These are phyloP conservation scores for Rubia occidens DNA, from an alignment of 305 asterid species.

Conservation along the genomic window DNA sequence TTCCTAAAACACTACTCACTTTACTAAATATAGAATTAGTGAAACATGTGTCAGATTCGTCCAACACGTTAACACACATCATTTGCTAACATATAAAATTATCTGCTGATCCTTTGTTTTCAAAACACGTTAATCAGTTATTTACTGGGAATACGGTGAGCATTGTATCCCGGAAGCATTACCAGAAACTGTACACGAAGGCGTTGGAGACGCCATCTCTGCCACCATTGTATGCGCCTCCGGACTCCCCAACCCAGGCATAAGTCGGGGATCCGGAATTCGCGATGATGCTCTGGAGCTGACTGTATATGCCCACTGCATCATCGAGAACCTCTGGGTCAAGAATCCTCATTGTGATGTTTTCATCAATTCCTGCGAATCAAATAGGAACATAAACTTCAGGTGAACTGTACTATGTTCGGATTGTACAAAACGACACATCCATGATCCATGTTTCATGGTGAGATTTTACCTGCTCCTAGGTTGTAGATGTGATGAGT, in stretches of 20 bases:
- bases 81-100: too few species aligned
- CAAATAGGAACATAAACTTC: not conserved
- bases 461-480: slow-evolving; percentile 32
- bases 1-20: too few species aligned
- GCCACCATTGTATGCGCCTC: slow-evolving; percentile 89
- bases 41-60: too few species aligned
- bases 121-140: too few species aligned
- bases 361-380: slow-evolving; percentile 46
- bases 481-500: slow-evolving; percentile 47
- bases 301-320: slow-evolving; percentile 27
- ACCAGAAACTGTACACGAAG: slow-evolving; percentile 79
- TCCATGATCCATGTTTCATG: not conserved
- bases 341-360: slow-evolving; percentile 60
- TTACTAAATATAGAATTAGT: too few species aligned
- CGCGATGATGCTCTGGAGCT: slow-evolving; percentile 31
- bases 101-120: too few species aligned
- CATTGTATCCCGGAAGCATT: not conserved
- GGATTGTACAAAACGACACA: not conserved
- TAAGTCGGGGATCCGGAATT: slow-evolving; percentile 32
- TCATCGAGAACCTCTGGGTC: slow-evolving; percentile 63
- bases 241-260: slow-evolving; percentile 92
- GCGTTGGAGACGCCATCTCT: slow-evolving; percentile 61
- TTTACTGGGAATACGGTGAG: too few species aligned
- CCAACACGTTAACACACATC: too few species aligned
- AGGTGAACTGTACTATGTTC: not conserved